phyloP scores from a whole-genome alignment of 192 early-diverging fungal genomes.

The Coemansia javaensis region DNA sequence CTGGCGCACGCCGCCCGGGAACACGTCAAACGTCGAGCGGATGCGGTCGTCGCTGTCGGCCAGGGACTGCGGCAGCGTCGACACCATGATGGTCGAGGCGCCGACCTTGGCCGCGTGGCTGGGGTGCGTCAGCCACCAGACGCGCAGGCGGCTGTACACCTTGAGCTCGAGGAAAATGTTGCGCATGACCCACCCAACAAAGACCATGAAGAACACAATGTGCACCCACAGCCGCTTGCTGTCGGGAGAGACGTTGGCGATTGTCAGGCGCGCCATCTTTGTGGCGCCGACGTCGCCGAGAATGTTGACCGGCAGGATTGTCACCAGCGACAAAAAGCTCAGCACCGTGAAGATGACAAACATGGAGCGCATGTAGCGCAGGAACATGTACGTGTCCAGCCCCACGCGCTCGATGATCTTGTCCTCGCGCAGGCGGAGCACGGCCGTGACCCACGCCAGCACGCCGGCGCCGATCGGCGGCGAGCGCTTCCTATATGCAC shows the following conservation, averaged over 20 bases:
- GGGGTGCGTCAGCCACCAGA: slow-evolving; percentile 57
- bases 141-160: slow-evolving; percentile 62
- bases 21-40: slow-evolving; percentile 54
- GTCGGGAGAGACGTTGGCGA: slow-evolving; percentile 62
- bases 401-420: slow-evolving; percentile 58
- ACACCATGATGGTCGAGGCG: slow-evolving; percentile 70
- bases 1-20: slow-evolving; percentile 69
- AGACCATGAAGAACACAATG: slow-evolving; percentile 55
- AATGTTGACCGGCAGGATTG: slow-evolving; percentile 72
- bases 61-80: slow-evolving; percentile 62
- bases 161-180: slow-evolving; percentile 63
- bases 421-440: slow-evolving; percentile 54
- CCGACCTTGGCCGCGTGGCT: slow-evolving; percentile 52
- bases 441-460: slow-evolving; percentile 57
- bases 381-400: slow-evolving; percentile 75
- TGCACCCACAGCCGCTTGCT: slow-evolving; percentile 68
- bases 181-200: slow-evolving; percentile 47
- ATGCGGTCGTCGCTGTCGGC: slow-evolving; percentile 53
- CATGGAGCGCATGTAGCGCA: slow-evolving; percentile 68
- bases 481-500: slow-evolving; percentile 49
- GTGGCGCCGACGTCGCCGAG: slow-evolving; percentile 23
- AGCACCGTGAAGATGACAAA: slow-evolving; percentile 65
- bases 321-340: slow-evolving; percentile 56
- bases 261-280: slow-evolving; percentile 60
- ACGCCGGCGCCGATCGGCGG: slow-evolving; percentile 49